Percentiles rank a stretch among this genome's conserved stretches.
Conservation (phyloP, 1,284 basidiomycete genomes). For the Limonomyces culmigenus region DNA sequence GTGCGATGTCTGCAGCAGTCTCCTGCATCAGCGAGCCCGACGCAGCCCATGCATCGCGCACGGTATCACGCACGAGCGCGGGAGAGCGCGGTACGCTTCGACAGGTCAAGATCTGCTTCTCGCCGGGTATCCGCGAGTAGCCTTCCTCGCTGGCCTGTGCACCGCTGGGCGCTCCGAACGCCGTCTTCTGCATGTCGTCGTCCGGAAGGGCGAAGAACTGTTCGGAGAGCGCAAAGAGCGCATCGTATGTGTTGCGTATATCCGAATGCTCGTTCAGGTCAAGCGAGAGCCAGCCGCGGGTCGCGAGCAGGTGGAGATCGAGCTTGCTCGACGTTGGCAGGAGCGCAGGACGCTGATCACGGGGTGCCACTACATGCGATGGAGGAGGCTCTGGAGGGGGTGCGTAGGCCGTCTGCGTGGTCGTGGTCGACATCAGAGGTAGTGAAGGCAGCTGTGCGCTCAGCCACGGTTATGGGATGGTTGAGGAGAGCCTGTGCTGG, state of each 20-base stretch:
- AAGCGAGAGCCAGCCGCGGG: neutral
- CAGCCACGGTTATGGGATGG: too few species aligned
- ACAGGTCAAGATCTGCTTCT: slow-evolving; percentile 15
- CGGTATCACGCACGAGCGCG: slow-evolving; percentile 2
- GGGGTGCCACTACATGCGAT: too few species aligned
- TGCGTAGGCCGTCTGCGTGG: too few species aligned
- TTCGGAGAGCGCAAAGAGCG: neutral
- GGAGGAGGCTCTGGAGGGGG: too few species aligned
- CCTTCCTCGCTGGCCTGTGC: slow-evolving; percentile 14
- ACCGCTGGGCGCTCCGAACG: slow-evolving; percentile 6
- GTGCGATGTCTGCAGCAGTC: slow-evolving; percentile 9
- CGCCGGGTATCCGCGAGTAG: slow-evolving; percentile 12
- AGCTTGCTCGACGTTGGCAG: neutral
- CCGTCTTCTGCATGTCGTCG: slow-evolving; percentile 6
- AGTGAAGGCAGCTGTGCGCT: too few species aligned
- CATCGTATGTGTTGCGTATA: neutral
- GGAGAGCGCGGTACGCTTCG: slow-evolving; percentile 8
- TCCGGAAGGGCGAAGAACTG: slow-evolving; percentile 11
- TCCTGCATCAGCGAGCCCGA: slow-evolving; percentile 11
- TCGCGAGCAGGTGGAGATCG: neutral
- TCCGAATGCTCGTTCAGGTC: neutral
- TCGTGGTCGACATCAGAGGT: too few species aligned
- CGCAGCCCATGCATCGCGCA: slow-evolving; percentile 10
- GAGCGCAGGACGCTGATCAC: neutral
- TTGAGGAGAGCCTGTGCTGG: too few species aligned